Evolutionary conservation across 345 rosid species (phyloP).

Genomic region (Eucalyptus sideroxylon): DNA sequence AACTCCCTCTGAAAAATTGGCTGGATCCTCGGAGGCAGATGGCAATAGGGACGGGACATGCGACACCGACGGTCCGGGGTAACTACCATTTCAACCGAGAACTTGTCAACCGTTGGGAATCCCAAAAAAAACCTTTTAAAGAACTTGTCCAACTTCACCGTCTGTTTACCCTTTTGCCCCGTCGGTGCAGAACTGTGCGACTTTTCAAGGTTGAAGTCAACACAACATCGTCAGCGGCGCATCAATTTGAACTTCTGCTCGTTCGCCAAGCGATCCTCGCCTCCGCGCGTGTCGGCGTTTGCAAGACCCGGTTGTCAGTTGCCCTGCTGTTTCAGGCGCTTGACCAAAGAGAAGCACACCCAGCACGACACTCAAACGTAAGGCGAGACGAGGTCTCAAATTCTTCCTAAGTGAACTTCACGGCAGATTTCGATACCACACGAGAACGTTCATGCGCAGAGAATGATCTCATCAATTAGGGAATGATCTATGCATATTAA

Average conservation of each 20-base stretch:
- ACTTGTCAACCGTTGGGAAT: background rate
- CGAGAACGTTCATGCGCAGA: background rate
- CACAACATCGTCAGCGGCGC: background rate
- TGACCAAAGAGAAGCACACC: background rate
- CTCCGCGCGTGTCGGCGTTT: background rate
- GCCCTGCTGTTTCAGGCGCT: background rate
- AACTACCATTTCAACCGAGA: background rate
- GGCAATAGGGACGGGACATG: background rate
- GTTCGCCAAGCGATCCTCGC: background rate
- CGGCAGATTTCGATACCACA: background rate
- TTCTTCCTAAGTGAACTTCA: background rate
- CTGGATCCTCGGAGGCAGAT: background rate
- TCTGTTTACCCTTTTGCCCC: background rate
- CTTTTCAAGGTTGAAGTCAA: background rate
- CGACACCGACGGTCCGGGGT: background rate
- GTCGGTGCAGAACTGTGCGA: background rate
- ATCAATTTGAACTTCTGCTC: background rate
- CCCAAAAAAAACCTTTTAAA: background rate
- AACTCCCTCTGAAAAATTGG: background rate
- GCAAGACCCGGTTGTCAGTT: background rate
- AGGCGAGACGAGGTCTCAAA: background rate
- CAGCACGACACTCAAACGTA: background rate
- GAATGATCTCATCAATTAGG: background rate
- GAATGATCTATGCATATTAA: background rate
- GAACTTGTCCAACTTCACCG: background rate